Base-by-base conservation (phyloP, 2,329 filamentous ascomycete genomes). In the Knufia fluminis region DNA sequence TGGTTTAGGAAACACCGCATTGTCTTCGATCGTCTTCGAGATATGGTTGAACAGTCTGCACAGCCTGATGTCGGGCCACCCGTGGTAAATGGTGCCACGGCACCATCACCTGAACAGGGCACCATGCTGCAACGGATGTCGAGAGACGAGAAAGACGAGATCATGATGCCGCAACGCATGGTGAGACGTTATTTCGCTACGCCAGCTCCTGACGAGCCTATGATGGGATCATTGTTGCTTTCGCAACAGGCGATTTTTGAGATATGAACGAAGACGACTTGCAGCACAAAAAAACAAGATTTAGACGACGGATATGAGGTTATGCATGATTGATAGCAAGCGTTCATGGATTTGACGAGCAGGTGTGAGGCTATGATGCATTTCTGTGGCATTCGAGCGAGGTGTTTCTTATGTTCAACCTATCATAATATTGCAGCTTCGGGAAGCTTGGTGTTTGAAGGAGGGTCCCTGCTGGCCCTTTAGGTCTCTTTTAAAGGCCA, bases 81-180 rank as follows among this genome's bases (percentile, higher is more conserved):
- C 19, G 12, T 24, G 10, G 16, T 20, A 2, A 46, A 38, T 36
- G 33, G 33, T 26, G 44, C 31, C 17, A 20, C 44, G 8, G n/a
- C 24, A 9, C 10, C 10, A 31, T 16, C 44, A 14, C 4, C 31
- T 10, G 44, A 46, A 6, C 44, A 46, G 20, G 44, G 31, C 12
- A 46, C 44, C 14, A 31, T 31, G 17, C 44, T 46, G 20, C 44
- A 31, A 4, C 24, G 28, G 6, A 46, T 46, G 44, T 23, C 44
- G 8, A 36, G 44, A 38, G 44, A 46, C 16, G 44, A 46, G 10
- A 35, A 31, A 20, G 44, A 46, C 44, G 28, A 46, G 12, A 46
- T 46, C 9, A 46, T 46, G 44, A 36, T 46, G 44, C 44, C 44
- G 17, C 31, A 39, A 16, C 44, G 44, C 7, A 46, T 46, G 44